phyloP scores from a whole-genome alignment of 768 basidiomycete species.

The Phanerodontia chrysosporium region DNA sequence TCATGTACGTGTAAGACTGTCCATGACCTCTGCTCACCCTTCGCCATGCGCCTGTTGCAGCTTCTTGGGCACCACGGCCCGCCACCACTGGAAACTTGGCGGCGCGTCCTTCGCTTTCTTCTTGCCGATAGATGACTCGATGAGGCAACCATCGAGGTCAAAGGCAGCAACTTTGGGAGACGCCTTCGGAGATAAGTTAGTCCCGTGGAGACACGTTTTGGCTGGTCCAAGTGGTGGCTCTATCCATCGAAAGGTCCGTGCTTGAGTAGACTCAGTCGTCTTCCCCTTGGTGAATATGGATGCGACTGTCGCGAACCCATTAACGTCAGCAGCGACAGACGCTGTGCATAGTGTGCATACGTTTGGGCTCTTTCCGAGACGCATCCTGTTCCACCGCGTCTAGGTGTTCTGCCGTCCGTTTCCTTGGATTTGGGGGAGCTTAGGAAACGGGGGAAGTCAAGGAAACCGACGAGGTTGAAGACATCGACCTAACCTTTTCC shows the following conservation, averaged over 20 bases:
- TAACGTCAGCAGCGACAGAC: too few species aligned
- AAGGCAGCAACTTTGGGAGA: constrained; percentile 68
- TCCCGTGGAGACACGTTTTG: constrained; percentile 34
- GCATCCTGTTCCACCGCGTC: neutral
- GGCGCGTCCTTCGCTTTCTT: constrained; percentile 34
- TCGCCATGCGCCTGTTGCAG: constrained; percentile 53
- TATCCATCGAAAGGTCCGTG: constrained; percentile 26
- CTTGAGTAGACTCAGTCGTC: constrained; percentile 1
- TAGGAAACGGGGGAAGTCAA: constrained; percentile 3
- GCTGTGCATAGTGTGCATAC: constrained; percentile 3
- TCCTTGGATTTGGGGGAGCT: constrained; percentile 7
- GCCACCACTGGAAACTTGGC: constrained; percentile 76
- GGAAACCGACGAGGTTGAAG: neutral
- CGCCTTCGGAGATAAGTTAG: constrained; percentile 36
- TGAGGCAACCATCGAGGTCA: constrained; percentile 86
- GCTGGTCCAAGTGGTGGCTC: constrained; percentile 27
- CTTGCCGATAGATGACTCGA: constrained; percentile 44
- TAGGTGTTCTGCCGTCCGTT: constrained; percentile 16
- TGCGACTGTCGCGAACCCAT: neutral
- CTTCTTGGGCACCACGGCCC: constrained; percentile 53
- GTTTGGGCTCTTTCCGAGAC: constrained; percentile 16
- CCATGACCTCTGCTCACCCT: constrained; percentile 29
- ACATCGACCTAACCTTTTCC: neutral
- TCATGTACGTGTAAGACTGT: neutral
- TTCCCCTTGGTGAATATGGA: constrained; percentile 26